Percentiles rank a stretch among this genome's conserved stretches.
Conservation (phyloP, 768 basidiomycete species). For the Termitomyces sp. region DNA sequence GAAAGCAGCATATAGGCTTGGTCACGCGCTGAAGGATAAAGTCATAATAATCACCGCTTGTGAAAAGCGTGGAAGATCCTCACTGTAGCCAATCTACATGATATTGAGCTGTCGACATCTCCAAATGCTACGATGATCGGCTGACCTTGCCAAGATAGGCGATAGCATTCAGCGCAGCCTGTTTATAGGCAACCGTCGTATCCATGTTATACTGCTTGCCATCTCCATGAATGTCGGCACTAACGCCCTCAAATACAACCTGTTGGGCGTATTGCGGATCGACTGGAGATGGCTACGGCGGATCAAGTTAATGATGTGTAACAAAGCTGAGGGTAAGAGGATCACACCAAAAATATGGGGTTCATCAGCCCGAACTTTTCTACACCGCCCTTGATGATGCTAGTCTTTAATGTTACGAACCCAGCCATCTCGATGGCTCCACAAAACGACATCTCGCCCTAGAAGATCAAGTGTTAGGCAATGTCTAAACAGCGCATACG, state of each 20-base stretch:
- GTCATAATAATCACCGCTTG: neutral
- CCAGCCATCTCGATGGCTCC: slow-evolving; percentile 81
- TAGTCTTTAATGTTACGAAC: slow-evolving; percentile 64
- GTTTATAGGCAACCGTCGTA: slow-evolving; percentile 76
- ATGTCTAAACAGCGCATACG: neutral
- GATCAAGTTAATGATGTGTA: neutral
- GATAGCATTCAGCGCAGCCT: slow-evolving; percentile 72
- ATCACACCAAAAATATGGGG: slow-evolving; percentile 64
- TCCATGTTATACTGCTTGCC: slow-evolving; percentile 78
- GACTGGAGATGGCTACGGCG: slow-evolving; percentile 56
- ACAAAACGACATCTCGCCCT: slow-evolving; percentile 72
- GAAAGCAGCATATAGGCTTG: slow-evolving; percentile 69
- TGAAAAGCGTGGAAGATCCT: slow-evolving; percentile 17
- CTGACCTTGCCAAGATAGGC: slow-evolving; percentile 62
- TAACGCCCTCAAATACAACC: slow-evolving; percentile 72
- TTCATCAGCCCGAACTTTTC: slow-evolving; percentile 70
- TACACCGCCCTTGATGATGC: slow-evolving; percentile 68
- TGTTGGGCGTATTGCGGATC: slow-evolving; percentile 70
- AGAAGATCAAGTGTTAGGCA: neutral
- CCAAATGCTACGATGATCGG: neutral
- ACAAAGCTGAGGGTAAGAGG: neutral
- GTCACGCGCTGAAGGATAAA: slow-evolving; percentile 48
- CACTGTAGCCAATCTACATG: slow-evolving; percentile 65
- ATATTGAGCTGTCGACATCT: neutral
- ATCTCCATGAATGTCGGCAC: slow-evolving; percentile 67